These are phyloP conservation scores for Chlorella variabilis DNA, from an alignment of 163 green algal genomes.

Conservation along the genomic window DNA sequence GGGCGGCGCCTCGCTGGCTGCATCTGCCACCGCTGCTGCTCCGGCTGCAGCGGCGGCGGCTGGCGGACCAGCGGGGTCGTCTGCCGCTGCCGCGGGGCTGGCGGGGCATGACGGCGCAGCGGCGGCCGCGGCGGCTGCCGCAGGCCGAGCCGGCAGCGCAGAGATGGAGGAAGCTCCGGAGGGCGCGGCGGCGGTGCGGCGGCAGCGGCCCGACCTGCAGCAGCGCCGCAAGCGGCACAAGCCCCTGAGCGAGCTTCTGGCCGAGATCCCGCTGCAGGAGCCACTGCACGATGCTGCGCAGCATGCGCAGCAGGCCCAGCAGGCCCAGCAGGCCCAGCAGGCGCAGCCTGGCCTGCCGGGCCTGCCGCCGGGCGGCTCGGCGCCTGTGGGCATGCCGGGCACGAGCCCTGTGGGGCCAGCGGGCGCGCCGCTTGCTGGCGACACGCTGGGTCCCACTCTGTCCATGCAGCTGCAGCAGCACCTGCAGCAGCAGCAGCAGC, in stretches of 20 bases:
- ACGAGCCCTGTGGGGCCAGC: too few relatives aligned
- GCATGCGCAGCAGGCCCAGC: slow-evolving; percentile 1
- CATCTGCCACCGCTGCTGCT: too few relatives aligned
- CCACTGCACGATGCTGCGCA: background rate
- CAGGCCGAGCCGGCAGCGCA: background rate
- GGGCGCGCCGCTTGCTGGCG: background rate
- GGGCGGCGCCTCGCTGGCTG: too few relatives aligned
- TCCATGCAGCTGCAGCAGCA: slow-evolving; percentile 25
- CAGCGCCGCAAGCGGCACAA: slow-evolving; percentile 32
- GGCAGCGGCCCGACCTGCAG: background rate
- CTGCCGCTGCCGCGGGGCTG: too few relatives aligned
- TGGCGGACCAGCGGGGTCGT: too few relatives aligned
- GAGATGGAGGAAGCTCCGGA: background rate
- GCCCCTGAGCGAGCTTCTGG: slow-evolving; percentile 19
- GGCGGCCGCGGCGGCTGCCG: too few relatives aligned
- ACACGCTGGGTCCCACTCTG: too few relatives aligned
- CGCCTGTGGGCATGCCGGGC: too few relatives aligned
- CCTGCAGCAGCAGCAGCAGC: background rate
- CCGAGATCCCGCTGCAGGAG: slow-evolving; percentile 8
- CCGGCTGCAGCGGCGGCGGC: too few relatives aligned
- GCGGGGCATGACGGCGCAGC: too few relatives aligned
- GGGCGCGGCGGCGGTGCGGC: background rate
- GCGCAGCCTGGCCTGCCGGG: background rate
- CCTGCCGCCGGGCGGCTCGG: too few relatives aligned
- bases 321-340: background rate